A percentile compares a stretch with the other conserved stretches of the same genome.
Evolutionary conservation across 768 basidiomycete genomes (phyloP).

Genomic region (Podaxis sp.): DNA sequence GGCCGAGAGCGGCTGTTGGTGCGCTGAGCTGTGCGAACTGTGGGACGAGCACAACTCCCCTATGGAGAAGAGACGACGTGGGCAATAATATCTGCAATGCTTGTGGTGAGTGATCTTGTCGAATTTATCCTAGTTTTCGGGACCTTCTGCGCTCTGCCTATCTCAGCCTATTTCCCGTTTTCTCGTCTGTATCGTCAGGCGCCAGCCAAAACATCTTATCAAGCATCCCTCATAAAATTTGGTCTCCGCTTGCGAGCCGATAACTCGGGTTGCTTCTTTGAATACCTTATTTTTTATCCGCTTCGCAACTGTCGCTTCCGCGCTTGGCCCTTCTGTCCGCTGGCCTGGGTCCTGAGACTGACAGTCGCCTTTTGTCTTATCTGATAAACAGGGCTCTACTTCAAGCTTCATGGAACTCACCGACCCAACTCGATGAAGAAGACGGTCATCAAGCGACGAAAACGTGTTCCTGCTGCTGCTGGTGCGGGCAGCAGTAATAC

Average conservation of each 20-base stretch:
- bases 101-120: slow-evolving; percentile 68
- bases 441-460: slow-evolving; percentile 96
- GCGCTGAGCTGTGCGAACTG: slow-evolving; percentile 87
- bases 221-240: not conserved
- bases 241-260: not conserved
- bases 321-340: not conserved
- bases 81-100: slow-evolving; percentile 96
- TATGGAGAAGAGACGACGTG: slow-evolving; percentile 88
- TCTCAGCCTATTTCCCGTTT: slow-evolving; percentile 3
- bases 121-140: slow-evolving; percentile 11
- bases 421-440: slow-evolving; percentile 99
- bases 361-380: slow-evolving; percentile 11
- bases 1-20: slow-evolving; percentile 49
- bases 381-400: slow-evolving; percentile 77
- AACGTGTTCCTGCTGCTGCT: slow-evolving; percentile 93
- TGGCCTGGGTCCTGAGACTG: not conserved
- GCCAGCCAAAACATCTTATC: not conserved
- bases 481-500: slow-evolving; percentile 29
- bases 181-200: not conserved
- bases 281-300: not conserved
- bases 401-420: slow-evolving; percentile 96
- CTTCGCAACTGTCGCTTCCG: not conserved
- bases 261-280: not conserved
- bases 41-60: slow-evolving; percentile 83
- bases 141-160: slow-evolving; percentile 21